phyloP scores from a whole-genome alignment of 768 basidiomycete species.

The Favolaschia claudopus region DNA sequence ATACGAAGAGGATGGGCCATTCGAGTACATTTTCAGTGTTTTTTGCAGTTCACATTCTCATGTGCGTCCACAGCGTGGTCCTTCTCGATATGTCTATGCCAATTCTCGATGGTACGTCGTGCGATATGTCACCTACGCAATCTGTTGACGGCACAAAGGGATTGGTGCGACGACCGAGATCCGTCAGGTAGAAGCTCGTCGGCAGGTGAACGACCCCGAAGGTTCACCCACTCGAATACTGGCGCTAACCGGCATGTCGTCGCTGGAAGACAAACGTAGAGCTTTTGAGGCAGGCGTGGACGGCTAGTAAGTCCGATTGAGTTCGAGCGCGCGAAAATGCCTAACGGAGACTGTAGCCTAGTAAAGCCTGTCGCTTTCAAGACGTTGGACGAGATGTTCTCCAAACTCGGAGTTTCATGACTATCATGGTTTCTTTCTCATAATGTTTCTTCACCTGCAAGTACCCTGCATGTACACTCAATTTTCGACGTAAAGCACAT shows the following conservation, averaged over 20 bases:
- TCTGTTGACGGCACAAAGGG: constrained; percentile 48
- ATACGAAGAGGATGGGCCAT: constrained; percentile 76
- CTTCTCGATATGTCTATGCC: constrained; percentile 94
- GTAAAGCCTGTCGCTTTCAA: constrained; percentile 97
- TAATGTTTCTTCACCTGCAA: neutral
- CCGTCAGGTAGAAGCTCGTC: constrained; percentile 70
- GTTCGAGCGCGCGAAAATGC: constrained; percentile 1
- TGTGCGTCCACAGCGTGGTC: constrained; percentile 64
- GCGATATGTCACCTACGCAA: neutral
- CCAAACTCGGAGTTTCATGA: constrained; percentile 64
- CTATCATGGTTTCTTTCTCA: neutral
- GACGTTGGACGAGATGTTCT: constrained; percentile 85
- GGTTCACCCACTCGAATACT: constrained; percentile 63
- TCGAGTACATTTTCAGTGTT: constrained; percentile 71
- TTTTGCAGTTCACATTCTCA: constrained; percentile 5
- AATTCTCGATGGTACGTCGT: constrained; percentile 78
- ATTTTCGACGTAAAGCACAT: constrained; percentile 10
- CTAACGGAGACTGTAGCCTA: constrained; percentile 55
- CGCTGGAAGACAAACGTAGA: constrained; percentile 87
- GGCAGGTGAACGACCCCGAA: constrained; percentile 31
- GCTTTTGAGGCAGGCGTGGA: constrained; percentile 95
- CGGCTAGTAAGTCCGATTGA: constrained; percentile 78
- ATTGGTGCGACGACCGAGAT: constrained; percentile 87
- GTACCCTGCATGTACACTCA: constrained; percentile 11
- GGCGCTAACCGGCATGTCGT: constrained; percentile 93